phyloP scores from a whole-genome alignment of 371 early-diverging fungal genomes.

The Funneliformis caledonium region DNA sequence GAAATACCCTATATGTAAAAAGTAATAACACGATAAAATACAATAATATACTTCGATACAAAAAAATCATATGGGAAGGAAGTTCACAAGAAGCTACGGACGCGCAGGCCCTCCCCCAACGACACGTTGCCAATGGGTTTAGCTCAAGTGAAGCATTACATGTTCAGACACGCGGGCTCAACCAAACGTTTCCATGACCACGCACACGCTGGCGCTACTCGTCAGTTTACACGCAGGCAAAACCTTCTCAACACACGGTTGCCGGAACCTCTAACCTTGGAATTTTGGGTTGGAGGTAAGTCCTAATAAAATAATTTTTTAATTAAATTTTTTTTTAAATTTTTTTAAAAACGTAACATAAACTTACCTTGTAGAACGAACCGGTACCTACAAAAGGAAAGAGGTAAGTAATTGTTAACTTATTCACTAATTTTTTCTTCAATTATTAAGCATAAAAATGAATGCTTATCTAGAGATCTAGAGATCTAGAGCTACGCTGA shows the following conservation, averaged over 20 bases:
- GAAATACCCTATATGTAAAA: background rate
- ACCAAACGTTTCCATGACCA: constrained; percentile 16
- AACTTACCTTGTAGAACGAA: no score
- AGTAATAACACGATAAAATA: background rate
- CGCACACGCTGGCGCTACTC: constrained; percentile 17
- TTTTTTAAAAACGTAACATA: no score
- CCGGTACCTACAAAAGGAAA: no score
- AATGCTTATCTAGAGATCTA: no score
- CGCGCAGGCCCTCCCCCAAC: constrained; percentile 23
- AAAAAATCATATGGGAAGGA: constrained; percentile 15
- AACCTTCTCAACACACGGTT: constrained; percentile 19
- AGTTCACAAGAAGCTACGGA: constrained; percentile 39
- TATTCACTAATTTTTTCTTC: no score
- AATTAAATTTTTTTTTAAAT: no score
- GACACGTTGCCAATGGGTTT: background rate
- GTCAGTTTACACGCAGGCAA: constrained; percentile 27
- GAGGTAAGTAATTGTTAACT: no score
- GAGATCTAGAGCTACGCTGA: no score
- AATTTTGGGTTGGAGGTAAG: no score
- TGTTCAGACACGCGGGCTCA: constrained; percentile 20
- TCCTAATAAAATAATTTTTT: no score
- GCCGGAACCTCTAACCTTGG: no score
- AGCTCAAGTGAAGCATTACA: constrained; percentile 20
- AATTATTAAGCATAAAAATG: no score
- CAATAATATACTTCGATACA: background rate